phyloP scores from a whole-genome alignment of 2,329 filamentous ascomycete species.

The Hortaea werneckii region DNA sequence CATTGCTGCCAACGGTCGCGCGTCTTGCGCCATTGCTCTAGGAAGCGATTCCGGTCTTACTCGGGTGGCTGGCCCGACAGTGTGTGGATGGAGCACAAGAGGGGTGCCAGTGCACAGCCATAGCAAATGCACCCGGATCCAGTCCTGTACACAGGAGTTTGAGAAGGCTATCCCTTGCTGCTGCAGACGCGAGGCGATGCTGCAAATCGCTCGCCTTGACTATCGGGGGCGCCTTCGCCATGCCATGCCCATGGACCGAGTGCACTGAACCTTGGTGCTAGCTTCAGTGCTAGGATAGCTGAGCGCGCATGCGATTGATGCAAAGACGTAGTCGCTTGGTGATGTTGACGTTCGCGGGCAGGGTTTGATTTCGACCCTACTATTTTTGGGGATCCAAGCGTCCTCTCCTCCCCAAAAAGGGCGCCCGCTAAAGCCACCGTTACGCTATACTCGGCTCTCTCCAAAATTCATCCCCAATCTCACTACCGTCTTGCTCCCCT shows the following conservation, averaged over 20 bases:
- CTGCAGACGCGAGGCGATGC: slow-evolving; percentile 6
- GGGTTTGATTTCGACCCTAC: background rate
- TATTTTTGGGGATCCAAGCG: no score
- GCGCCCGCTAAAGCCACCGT: no score
- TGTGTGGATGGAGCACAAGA: slow-evolving; percentile 7
- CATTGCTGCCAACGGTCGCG: background rate
- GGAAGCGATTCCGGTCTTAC: background rate
- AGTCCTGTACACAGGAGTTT: slow-evolving; percentile 8
- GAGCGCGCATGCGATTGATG: background rate
- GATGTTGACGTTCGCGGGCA: background rate
- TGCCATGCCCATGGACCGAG: background rate
- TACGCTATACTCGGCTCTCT: no score
- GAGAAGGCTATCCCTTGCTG: slow-evolving; percentile 12
- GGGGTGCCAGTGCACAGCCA: slow-evolving; percentile 12
- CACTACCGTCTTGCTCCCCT: no score
- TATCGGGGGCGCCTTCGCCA: slow-evolving; percentile 1
- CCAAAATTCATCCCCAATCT: no score
- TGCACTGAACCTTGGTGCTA: background rate
- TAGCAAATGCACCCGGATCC: slow-evolving; percentile 8
- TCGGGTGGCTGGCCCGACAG: background rate
- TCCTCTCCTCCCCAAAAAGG: no score
- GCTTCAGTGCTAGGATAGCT: background rate
- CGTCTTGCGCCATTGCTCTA: background rate
- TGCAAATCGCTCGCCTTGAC: slow-evolving; percentile 5
- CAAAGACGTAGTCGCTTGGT: background rate